Conservation (phyloP, 768 basidiomycete species). For the Mycena vulgaris region DNA sequence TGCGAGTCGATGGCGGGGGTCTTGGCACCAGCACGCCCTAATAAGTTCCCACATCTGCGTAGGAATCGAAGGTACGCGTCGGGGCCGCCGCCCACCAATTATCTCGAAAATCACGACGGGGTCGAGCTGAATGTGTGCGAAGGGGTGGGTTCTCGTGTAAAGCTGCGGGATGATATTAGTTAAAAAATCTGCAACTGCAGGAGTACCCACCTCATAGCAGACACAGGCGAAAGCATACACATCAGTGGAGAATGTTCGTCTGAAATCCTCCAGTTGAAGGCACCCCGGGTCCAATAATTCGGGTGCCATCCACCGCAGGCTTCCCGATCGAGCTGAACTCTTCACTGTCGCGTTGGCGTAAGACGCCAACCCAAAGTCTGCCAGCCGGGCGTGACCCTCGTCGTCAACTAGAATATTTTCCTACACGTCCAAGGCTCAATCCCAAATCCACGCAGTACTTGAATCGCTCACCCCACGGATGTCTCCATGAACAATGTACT, state of each 20-base stretch:
- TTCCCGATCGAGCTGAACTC: constrained; percentile 23
- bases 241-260: constrained; percentile 22
- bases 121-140: background rate
- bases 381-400: constrained; percentile 35
- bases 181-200: background rate
- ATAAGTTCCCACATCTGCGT: constrained; percentile 18
- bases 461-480: constrained; percentile 32
- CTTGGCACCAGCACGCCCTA: constrained; percentile 29
- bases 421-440: background rate
- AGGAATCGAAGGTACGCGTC: constrained; percentile 10
- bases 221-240: constrained; percentile 35
- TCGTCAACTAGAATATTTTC: constrained; percentile 40
- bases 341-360: constrained; percentile 29
- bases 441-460: no score
- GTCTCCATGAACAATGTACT: constrained; percentile 37
- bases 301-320: constrained; percentile 31
- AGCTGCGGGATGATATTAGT: constrained; percentile 5
- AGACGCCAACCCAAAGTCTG: constrained; percentile 42
- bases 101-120: background rate
- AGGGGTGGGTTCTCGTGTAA: constrained; percentile 15
- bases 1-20: constrained; percentile 20
- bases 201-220: constrained; percentile 31
- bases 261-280: background rate
- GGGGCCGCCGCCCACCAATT: constrained; percentile 4
- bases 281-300: constrained; percentile 23